A percentile compares a stretch with the other conserved stretches of the same genome.
Evolutionary conservation across 345 rosid genomes (phyloP).

Genomic region (Dipteronia dyeriana): DNA sequence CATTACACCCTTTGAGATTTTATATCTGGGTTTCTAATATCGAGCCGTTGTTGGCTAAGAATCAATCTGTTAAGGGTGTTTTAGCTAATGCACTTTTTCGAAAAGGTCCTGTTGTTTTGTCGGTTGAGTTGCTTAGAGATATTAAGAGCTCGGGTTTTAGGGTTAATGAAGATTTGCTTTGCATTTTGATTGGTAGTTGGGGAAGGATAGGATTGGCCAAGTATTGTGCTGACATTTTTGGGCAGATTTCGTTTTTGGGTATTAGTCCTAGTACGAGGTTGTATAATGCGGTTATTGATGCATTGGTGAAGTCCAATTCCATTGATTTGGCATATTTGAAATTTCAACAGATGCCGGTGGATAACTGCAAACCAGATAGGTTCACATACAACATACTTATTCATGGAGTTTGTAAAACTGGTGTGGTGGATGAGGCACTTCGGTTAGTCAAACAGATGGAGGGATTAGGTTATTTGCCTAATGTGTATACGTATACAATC

Average conservation of each 20-base stretch:
- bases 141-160: constrained; percentile 54
- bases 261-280: constrained; percentile 74
- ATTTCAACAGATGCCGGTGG: constrained; percentile 84
- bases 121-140: constrained; percentile 66
- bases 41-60: constrained; percentile 45
- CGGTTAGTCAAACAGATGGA: constrained; percentile 91
- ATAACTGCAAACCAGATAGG: constrained; percentile 79
- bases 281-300: constrained; percentile 83
- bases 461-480: constrained; percentile 54
- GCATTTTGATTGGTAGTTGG: constrained; percentile 84
- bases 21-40: constrained; percentile 74
- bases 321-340: constrained; percentile 88
- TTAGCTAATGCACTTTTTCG: constrained; percentile 51
- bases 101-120: constrained; percentile 75
- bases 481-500: constrained; percentile 77
- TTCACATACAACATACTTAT: constrained; percentile 88
- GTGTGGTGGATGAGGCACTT: constrained; percentile 81
- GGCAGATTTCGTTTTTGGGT: constrained; percentile 79
- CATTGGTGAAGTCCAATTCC: constrained; percentile 76
- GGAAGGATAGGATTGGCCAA: constrained; percentile 85
- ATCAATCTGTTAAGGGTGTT: constrained; percentile 56
- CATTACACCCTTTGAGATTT: constrained; percentile 55
- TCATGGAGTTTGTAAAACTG: constrained; percentile 84
- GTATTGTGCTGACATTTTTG: constrained; percentile 78
- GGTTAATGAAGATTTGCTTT: constrained; percentile 69